Evolutionary conservation across 2,329 filamentous ascomycete species (phyloP).

Genomic region (Stagonosporopsis rhizophila): DNA sequence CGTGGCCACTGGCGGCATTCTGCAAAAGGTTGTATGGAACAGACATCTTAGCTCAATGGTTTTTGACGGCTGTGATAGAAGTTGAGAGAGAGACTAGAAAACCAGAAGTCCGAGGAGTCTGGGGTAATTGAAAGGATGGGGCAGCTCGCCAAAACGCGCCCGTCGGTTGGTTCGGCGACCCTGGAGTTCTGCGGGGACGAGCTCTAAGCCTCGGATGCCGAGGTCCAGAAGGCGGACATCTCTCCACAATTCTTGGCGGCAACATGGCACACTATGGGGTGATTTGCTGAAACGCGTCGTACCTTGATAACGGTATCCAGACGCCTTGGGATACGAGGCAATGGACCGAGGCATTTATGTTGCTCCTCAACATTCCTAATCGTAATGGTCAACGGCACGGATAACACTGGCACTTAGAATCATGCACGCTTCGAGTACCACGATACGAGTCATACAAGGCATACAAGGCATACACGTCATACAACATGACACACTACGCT

Average conservation of each 20-base stretch:
- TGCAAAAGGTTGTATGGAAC: constrained; percentile 41
- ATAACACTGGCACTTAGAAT: background rate
- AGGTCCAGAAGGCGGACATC: background rate
- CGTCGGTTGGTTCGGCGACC: constrained; percentile 9
- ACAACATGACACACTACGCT: background rate
- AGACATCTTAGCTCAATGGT: constrained; percentile 35
- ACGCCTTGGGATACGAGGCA: background rate
- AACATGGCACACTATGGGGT: constrained; percentile 2
- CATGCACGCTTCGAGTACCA: background rate
- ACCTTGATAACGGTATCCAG: constrained; percentile 12
- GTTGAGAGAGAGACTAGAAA: constrained; percentile 1
- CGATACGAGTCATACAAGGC: background rate
- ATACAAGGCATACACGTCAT: too few relatives aligned
- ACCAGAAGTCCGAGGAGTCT: constrained; percentile 11
- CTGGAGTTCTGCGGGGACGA: constrained; percentile 11
- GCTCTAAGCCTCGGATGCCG: constrained; percentile 8
- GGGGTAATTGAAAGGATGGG: constrained; percentile 18
- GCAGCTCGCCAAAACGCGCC: constrained; percentile 10
- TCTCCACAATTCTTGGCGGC: constrained; percentile 9
- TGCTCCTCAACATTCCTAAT: background rate
- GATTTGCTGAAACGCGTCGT: constrained; percentile 10
- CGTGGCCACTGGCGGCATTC: constrained; percentile 47
- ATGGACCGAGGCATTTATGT: constrained; percentile 11
- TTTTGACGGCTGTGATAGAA: background rate
- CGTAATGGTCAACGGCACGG: background rate